Evolutionary conservation across 768 basidiomycete species (phyloP), one percentile per base, ranked within the genome.

Genomic region (Psilocybe tampanensis): DNA sequence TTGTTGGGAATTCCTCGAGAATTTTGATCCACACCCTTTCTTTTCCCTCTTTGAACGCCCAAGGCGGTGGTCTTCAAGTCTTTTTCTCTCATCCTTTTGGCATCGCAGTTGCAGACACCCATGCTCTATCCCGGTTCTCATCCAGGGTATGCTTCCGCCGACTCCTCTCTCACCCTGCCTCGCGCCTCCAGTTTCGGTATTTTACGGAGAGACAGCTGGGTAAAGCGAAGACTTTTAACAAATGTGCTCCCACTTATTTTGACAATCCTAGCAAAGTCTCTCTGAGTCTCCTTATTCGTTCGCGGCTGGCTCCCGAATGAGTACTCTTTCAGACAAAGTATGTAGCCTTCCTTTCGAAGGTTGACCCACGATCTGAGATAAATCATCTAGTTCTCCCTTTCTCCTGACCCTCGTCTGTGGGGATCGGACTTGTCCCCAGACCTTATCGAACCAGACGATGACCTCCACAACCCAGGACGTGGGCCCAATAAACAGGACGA

Each of bases 331-430:
- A 23, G 75, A 78, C 62, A 81, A 77, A 52, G 83, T 81, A 55
- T 9, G 65, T 57, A n/a, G 8, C 21, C 52, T 8, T 22, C 13
- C 6, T 36, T 42, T 26, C 32, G 13, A 23, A n/a, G 24, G 33
- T 44, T 33, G 23, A n/a, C n/a, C 22, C 13, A 17, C 29, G 24
- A 13, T 47, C 13, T 33, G 33, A 24, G 44, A 39, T 47, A 22
- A 52, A 32, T 48, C 13, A 32, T 44, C 17, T 47, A 90, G 89
- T 89, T 82, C 65, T 80, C 85, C 9, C 74, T 91, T 17, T 75
- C 85, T 2, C 77, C 85, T 12, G 89, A 92, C 63, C 88, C 88
- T 13, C 77, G 81, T 17, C 72, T 74, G 21, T 90, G 89, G 89
- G 86, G 86, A 19, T 80, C 81, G 19, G 80, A 82, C 64, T 65